Evolutionary conservation across 768 basidiomycete genomes (phyloP), one percentile per base, ranked within the genome.

Genomic region (Udeniomyces megalosporus): DNA sequence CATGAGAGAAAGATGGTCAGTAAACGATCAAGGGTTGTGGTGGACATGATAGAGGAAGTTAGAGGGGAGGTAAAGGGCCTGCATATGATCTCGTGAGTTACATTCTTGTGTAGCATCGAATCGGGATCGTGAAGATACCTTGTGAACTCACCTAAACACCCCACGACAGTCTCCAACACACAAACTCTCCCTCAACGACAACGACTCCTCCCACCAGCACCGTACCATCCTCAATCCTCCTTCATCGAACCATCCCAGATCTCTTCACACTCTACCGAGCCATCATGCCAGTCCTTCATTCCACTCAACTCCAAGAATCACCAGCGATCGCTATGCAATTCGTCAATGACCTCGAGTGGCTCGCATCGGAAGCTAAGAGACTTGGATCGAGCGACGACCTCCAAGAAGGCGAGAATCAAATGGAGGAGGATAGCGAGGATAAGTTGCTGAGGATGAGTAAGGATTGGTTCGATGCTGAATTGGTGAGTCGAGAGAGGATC

Each of bases 201-300:
- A 62, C 58, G 69, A 64, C 0, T 66, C 73, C 5, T 26, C 26
- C 47, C 7, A 48, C 26, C 14, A 22, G n/a, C 20, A 20, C 54
- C 22, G 2, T 31, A 67, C 78, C 32, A 68, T 31, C 71, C 68
- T n/a, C n/a, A n/a, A 84, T 85, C 11, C 75, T 73, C 1, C 74
- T 83, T 24, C 76, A 91, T 28, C 69, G 80, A 48, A 80, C 83
- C 66, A 78, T 84, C 20, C 75, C 81, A 2, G 78, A 83, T 20
- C 77, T 83, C 2, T 76, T 93, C 59, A 89, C 92, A 58, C 75
- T 95, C 10, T 86, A 83, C 73, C 80, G 85, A 48, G 86, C 87
- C 1, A 71, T 95, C 28, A 82, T 86, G 70, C 88, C 88, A 14
- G 77, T 85, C 42, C 77, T 77, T 35, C 81, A 81, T 63, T 72